A percentile compares a stretch with the other conserved stretches of the same genome.
Evolutionary conservation across 805 yeast species (phyloP).

Genomic region (Candida pini): DNA sequence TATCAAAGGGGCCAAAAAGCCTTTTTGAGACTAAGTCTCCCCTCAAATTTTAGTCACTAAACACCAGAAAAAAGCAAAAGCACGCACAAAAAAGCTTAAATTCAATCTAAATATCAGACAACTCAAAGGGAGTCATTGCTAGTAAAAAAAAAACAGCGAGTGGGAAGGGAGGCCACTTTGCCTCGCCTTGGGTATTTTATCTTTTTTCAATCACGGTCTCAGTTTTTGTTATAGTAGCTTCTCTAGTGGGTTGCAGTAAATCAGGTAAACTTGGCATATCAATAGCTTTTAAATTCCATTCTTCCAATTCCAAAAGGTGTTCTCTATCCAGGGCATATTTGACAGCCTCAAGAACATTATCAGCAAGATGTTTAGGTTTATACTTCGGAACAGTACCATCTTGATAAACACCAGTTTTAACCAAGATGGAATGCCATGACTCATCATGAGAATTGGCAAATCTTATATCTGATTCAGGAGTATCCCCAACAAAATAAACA

Average conservation of each 20-base stretch:
- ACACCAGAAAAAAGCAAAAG: not conserved
- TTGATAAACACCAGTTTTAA: slow-evolving; percentile 82
- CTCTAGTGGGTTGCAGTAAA: slow-evolving; percentile 36
- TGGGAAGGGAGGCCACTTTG: too few relatives aligned
- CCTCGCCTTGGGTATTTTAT: too few relatives aligned
- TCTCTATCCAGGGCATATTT: slow-evolving; percentile 79
- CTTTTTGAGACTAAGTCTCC: too few relatives aligned
- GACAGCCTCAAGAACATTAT: slow-evolving; percentile 75
- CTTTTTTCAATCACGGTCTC: slow-evolving; percentile 20
- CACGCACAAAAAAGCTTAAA: too few relatives aligned
- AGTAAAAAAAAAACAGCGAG: too few relatives aligned
- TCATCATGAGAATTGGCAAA: slow-evolving; percentile 84
- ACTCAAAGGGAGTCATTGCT: too few relatives aligned
- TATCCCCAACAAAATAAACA: slow-evolving; percentile 84
- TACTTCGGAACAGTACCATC: slow-evolving; percentile 76
- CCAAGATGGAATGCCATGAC: slow-evolving; percentile 80
- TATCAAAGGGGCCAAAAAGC: too few relatives aligned
- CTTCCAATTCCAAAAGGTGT: slow-evolving; percentile 62
- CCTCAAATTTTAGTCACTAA: too few relatives aligned
- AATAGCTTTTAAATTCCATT: slow-evolving; percentile 52
- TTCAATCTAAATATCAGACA: not conserved
- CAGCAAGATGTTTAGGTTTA: slow-evolving; percentile 68
- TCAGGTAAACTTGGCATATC: slow-evolving; percentile 16
- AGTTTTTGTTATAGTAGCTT: slow-evolving; percentile 44
- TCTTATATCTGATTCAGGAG: slow-evolving; percentile 84